These are phyloP conservation scores for Monosporozyma siamensis DNA, from an alignment of 805 yeast species.

Conservation along the genomic window DNA sequence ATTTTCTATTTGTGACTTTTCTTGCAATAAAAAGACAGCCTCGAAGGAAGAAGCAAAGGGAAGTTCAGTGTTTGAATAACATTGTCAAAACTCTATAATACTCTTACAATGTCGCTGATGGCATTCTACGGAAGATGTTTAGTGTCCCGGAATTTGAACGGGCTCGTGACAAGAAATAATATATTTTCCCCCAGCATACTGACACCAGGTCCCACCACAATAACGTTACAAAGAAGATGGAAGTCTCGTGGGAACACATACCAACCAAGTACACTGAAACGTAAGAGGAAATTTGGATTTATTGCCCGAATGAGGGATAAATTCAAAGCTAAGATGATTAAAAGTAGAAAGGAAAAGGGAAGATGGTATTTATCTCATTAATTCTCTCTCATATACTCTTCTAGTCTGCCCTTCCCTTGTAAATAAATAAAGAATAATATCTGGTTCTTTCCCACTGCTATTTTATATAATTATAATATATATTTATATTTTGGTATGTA, in stretches of 20 bases:
- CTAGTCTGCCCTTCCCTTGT: background rate
- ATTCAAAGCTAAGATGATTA: constrained; percentile 69
- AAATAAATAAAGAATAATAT: constrained; percentile 1
- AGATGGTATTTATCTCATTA: constrained; percentile 87
- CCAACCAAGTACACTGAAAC: constrained; percentile 83
- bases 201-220: background rate
- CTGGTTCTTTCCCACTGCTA: background rate
- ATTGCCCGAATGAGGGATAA: constrained; percentile 69
- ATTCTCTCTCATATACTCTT: constrained; percentile 3
- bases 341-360: constrained; percentile 76
- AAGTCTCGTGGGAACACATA: constrained; percentile 88
- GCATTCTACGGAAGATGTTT: background rate
- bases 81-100: background rate
- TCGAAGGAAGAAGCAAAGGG: too few relatives aligned
- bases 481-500: too few relatives aligned
- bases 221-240: constrained; percentile 44
- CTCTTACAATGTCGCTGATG: background rate
- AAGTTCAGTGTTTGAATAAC: background rate
- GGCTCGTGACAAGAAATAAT: background rate
- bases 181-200: too few relatives aligned
- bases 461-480: constrained; percentile 1
- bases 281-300: constrained; percentile 87
- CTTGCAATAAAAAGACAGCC: too few relatives aligned
- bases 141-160: background rate
- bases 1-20: too few relatives aligned